Conservation (phyloP, 208 protist genomes). For the Leishmania amazonensis region DNA sequence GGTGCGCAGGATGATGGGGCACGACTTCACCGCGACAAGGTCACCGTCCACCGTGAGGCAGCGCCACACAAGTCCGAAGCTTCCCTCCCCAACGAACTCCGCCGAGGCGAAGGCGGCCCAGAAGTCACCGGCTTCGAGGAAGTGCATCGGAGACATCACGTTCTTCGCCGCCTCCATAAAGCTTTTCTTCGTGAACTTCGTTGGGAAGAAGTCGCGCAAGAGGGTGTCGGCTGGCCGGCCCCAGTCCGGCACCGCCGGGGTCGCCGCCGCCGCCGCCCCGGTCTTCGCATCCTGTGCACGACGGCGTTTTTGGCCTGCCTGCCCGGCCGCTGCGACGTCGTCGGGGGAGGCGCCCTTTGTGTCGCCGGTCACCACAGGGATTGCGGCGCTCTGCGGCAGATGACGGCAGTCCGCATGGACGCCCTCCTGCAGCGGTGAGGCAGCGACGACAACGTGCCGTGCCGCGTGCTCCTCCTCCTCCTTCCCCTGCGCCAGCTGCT, state of each 20-base stretch:
- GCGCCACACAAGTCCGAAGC: constrained; percentile 87
- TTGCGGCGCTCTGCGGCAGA: neutral
- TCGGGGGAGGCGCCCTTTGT: neutral
- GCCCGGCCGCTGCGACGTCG: neutral
- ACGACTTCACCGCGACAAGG: constrained; percentile 85
- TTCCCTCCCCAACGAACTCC: constrained; percentile 86
- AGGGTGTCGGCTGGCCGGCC: constrained; percentile 40
- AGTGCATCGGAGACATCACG: constrained; percentile 69
- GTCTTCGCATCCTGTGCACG: neutral
- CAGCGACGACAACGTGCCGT: neutral
- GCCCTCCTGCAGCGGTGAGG: neutral
- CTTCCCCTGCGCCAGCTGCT: constrained; percentile 13
- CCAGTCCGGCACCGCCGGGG: constrained; percentile 12
- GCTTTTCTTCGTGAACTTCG: constrained; percentile 46
- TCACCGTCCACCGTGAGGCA: constrained; percentile 77
- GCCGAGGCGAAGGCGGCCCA: constrained; percentile 69
- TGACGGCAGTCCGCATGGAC: neutral
- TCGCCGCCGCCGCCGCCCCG: neutral
- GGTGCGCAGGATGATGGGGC: constrained; percentile 64
- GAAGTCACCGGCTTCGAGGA: constrained; percentile 61
- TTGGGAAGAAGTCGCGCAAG: constrained; percentile 53
- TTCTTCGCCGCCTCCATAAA: constrained; percentile 52
- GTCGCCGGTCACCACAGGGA: neutral
- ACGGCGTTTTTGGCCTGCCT: neutral
- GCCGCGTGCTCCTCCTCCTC: neutral